phyloP scores from a whole-genome alignment of 257 asterid genomes.

The Penstemon newberryi region DNA sequence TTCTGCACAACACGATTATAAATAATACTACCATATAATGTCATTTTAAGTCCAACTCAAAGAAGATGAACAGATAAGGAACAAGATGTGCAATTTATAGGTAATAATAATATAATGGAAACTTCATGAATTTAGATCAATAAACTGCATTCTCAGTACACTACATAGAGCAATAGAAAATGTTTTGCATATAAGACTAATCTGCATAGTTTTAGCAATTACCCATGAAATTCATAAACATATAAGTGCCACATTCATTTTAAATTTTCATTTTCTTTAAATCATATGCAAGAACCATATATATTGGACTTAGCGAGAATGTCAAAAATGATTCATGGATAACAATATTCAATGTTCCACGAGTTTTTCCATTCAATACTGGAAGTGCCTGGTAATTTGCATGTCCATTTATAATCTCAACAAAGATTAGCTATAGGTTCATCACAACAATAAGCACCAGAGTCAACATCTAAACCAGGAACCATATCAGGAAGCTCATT shows the following conservation, averaged over 20 bases:
- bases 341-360: no score
- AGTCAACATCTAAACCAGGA: neutral
- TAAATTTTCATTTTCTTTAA: neutral
- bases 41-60: slow-evolving; percentile 18
- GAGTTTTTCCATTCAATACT: no score
- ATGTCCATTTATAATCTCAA: neutral
- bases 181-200: slow-evolving; percentile 1
- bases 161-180: slow-evolving; percentile 1
- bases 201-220: neutral
- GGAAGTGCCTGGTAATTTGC: neutral
- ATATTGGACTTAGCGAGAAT: slow-evolving; percentile 17
- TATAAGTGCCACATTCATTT: neutral
- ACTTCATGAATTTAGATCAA: neutral
- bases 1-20: slow-evolving; percentile 54
- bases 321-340: neutral
- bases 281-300: slow-evolving; percentile 15
- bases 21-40: slow-evolving; percentile 21
- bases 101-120: slow-evolving; percentile 15
- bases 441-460: slow-evolving; percentile 10
- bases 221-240: neutral
- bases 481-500: no score
- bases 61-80: slow-evolving; percentile 1
- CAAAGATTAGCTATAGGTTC: slow-evolving; percentile 10
- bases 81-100: slow-evolving; percentile 3
- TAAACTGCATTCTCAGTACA: slow-evolving; percentile 1